phyloP scores from a whole-genome alignment of 139 green algal genomes.

The Ettlia oleoabundans region DNA sequence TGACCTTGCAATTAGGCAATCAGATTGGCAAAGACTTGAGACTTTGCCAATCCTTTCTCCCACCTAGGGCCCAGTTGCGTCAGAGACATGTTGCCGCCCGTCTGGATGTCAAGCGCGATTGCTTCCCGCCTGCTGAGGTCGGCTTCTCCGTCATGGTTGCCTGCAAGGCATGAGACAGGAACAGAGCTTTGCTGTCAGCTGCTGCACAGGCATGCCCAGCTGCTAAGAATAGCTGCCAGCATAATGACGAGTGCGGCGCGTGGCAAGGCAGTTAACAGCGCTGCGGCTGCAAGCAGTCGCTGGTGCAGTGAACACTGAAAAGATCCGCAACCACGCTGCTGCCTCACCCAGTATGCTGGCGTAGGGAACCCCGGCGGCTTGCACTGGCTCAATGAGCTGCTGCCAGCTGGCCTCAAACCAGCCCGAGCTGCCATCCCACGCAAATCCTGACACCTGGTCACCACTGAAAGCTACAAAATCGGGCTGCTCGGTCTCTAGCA shows the following conservation, averaged over 20 bases:
- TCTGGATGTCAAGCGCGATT: not conserved
- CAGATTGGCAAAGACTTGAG: too few species aligned
- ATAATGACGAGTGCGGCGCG: too few species aligned
- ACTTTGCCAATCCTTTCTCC: too few species aligned
- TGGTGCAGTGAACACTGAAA: too few species aligned
- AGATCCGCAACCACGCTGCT: too few species aligned
- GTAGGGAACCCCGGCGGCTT: conserved; percentile 4
- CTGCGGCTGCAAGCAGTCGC: too few species aligned
- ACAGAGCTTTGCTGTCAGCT: not conserved
- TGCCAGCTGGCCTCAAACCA: conserved; percentile 32
- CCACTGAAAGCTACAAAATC: conserved; percentile 35
- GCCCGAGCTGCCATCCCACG: not conserved
- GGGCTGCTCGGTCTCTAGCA: conserved; percentile 25
- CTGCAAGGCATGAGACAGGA: not conserved
- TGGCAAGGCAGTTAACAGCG: too few species aligned
- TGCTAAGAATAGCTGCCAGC: not conserved
- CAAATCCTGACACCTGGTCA: conserved; percentile 40
- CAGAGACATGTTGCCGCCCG: not conserved
- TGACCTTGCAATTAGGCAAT: too few species aligned
- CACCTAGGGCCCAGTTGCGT: conserved; percentile 1
- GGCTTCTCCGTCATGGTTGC: conserved; percentile 46
- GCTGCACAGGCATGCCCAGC: not conserved
- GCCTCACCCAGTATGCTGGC: conserved; percentile 19
- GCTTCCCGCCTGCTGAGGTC: conserved; percentile 15
- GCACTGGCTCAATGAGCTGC: conserved; percentile 18